phyloP scores from a whole-genome alignment of 805 yeast species.

The Wickerhamiella sorbophila region DNA sequence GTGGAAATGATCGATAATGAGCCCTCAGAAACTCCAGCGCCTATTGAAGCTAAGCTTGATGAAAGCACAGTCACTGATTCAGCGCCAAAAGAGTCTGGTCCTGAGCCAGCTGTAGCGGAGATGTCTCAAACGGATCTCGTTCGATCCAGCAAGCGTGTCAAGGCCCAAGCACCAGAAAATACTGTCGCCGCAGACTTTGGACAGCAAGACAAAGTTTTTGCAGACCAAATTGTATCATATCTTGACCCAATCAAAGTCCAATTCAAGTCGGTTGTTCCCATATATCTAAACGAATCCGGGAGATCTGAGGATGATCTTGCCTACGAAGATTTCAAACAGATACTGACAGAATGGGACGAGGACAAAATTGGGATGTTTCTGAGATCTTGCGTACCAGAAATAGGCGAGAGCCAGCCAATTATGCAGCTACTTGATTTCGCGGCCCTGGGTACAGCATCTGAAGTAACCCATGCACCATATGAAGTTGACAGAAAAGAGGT shows the following conservation, averaged over 20 bases:
- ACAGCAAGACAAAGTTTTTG: conserved; percentile 1
- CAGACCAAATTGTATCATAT: conserved; percentile 4
- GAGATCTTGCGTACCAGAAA: conserved; percentile 5
- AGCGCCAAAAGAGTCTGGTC: not conserved
- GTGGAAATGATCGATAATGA: not conserved
- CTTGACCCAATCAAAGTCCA: conserved; percentile 1
- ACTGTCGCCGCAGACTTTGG: not conserved
- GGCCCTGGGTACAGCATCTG: conserved; percentile 15
- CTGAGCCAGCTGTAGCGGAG: not conserved
- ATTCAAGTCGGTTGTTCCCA: conserved; percentile 3
- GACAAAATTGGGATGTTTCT: conserved; percentile 21
- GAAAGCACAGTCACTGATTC: not conserved
- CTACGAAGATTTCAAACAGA: conserved; percentile 22
- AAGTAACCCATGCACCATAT: conserved; percentile 8
- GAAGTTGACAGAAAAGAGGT: conserved; percentile 12
- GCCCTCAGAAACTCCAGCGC: not conserved
- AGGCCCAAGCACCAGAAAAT: not conserved
- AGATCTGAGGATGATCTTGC: not conserved
- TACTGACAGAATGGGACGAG: conserved; percentile 27
- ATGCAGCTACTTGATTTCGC: conserved; percentile 22
- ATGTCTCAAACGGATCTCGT: not conserved
- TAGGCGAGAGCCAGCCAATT: conserved; percentile 17
- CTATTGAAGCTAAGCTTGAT: not conserved
- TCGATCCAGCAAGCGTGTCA: conserved; percentile 2
- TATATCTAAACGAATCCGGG: not conserved